Evolutionary conservation across 2,329 filamentous ascomycete genomes (phyloP).

Genomic region (Westerdykella aurantiaca): DNA sequence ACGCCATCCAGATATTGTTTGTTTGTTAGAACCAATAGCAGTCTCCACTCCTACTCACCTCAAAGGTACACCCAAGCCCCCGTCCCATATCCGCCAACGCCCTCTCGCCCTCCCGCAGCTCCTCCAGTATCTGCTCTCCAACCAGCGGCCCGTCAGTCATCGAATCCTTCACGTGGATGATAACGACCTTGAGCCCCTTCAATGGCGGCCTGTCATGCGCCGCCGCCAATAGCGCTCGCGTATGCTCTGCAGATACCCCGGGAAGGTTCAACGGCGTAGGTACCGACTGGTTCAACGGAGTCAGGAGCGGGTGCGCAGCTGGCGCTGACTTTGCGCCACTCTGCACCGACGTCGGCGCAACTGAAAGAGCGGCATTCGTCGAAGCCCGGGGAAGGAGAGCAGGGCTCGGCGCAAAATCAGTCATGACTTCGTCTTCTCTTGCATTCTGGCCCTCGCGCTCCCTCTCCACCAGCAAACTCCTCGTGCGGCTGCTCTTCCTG

Average conservation of each 20-base stretch:
- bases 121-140: slow-evolving; percentile 61
- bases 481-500: slow-evolving; percentile 14
- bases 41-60: slow-evolving; percentile 63
- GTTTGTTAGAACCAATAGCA: slow-evolving; percentile 43
- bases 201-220: slow-evolving; percentile 47
- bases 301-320: slow-evolving; percentile 5
- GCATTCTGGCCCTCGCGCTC: slow-evolving; percentile 7
- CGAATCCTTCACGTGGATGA: slow-evolving; percentile 92
- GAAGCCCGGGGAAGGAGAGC: background rate
- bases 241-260: slow-evolving; percentile 20
- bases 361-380: slow-evolving; percentile 5
- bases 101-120: slow-evolving; percentile 61
- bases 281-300: background rate
- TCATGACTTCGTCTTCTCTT: slow-evolving; percentile 24
- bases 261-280: slow-evolving; percentile 18
- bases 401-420: slow-evolving; percentile 14
- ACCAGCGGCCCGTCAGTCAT: slow-evolving; percentile 63
- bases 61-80: slow-evolving; percentile 72
- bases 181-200: slow-evolving; percentile 68
- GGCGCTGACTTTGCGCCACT: slow-evolving; percentile 10
- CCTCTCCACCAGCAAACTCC: slow-evolving; percentile 11
- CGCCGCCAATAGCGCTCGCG: slow-evolving; percentile 17
- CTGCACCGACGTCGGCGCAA: slow-evolving; percentile 11
- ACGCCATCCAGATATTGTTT: background rate
- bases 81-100: slow-evolving; percentile 43